A percentile compares a stretch with the other conserved stretches of the same genome.
Conservation (phyloP, 2,329 filamentous ascomycete species). For the Phialocephala sp. region DNA sequence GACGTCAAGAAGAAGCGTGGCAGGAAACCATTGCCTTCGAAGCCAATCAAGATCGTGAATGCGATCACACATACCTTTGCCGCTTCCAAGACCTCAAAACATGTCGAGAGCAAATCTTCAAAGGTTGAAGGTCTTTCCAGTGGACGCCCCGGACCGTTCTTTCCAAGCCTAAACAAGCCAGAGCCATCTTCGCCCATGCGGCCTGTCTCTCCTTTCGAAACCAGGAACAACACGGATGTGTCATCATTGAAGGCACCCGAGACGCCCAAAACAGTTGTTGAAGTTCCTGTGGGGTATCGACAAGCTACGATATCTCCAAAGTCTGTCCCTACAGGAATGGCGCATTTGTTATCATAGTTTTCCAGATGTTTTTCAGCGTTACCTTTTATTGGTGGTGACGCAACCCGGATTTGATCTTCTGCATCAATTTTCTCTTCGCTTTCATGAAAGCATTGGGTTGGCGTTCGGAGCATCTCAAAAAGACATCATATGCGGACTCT, state of each 20-base stretch:
- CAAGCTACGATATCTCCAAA: not conserved
- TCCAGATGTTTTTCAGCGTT: not conserved
- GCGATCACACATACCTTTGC: conserved; percentile 39
- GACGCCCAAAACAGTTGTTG: conserved; percentile 7
- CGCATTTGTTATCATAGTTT: not conserved
- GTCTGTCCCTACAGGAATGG: not conserved
- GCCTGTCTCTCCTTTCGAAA: conserved; percentile 14
- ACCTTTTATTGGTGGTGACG: not conserved
- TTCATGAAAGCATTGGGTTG: conserved; percentile 12
- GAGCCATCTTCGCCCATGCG: not conserved
- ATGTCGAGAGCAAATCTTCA: conserved; percentile 18
- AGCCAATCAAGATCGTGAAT: conserved; percentile 31
- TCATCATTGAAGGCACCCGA: conserved; percentile 6
- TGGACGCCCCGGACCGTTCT: conserved; percentile 31
- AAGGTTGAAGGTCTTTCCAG: conserved; percentile 9
- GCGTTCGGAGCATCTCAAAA: conserved; percentile 15
- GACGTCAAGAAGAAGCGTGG: conserved; percentile 37
- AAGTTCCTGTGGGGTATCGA: conserved; percentile 1
- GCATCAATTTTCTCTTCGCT: not conserved
- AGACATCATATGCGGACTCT: conserved; percentile 5
- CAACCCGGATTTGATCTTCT: not conserved
- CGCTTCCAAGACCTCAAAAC: conserved; percentile 36
- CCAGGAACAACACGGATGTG: conserved; percentile 9
- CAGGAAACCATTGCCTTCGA: conserved; percentile 36
- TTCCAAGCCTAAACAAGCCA: conserved; percentile 2